Evolutionary conservation across 768 basidiomycete species (phyloP).

Genomic region (Mycena epipterygia): DNA sequence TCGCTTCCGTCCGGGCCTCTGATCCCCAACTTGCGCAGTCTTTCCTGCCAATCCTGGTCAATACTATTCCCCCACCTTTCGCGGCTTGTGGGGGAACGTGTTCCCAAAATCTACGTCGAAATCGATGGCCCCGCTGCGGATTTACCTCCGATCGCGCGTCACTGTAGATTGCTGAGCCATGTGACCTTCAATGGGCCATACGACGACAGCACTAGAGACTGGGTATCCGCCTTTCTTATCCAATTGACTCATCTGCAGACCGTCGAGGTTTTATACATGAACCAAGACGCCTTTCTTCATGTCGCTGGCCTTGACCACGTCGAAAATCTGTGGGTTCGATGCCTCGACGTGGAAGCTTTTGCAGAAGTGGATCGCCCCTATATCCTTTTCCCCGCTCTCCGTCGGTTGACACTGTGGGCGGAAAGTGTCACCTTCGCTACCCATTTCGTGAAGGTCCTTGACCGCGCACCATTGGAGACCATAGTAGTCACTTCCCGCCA

Average conservation of each 20-base stretch:
- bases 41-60: not conserved
- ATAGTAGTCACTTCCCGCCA: not conserved
- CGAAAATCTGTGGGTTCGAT: conserved; percentile 4
- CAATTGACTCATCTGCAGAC: conserved; percentile 2
- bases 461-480: not conserved
- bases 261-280: conserved; percentile 2
- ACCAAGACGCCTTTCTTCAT: conserved; percentile 1
- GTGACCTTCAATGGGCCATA: not conserved
- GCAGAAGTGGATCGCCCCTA: not conserved
- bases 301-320: conserved; percentile 3
- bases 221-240: conserved; percentile 9
- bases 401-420: not conserved
- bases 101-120: conserved; percentile 9
- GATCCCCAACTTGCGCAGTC: conserved; percentile 12
- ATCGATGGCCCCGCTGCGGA: conserved; percentile 5
- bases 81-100: conserved; percentile 1
- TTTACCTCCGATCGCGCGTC: conserved; percentile 7
- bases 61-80: conserved; percentile 4
- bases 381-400: conserved; percentile 15
- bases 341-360: conserved; percentile 9
- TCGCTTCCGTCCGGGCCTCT: conserved; percentile 4
- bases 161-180: not conserved
- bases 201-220: conserved; percentile 1
- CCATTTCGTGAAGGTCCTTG: conserved; percentile 4
- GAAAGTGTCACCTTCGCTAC: not conserved